phyloP scores from a whole-genome alignment of 2,329 filamentous ascomycete species.

The Rutstroemia sp. region DNA sequence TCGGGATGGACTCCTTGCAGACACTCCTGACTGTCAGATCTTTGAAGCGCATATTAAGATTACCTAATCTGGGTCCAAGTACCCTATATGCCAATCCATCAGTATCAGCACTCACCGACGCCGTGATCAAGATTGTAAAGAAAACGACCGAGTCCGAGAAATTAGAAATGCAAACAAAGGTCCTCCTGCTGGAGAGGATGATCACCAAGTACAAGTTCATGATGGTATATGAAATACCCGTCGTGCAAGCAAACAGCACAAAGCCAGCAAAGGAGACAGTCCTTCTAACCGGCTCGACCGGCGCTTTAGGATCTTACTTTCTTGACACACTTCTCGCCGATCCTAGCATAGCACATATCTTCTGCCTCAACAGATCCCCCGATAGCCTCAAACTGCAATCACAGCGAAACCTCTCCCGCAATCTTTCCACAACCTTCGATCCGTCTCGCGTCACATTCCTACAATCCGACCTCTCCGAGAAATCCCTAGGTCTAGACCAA shows the following conservation, averaged over 20 bases:
- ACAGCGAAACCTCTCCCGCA: not conserved
- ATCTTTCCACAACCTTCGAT: too few species aligned
- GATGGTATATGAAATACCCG: not conserved
- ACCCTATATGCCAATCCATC: not conserved
- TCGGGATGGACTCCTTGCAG: conserved; percentile 8
- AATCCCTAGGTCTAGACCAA: conserved; percentile 39
- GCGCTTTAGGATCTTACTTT: not conserved
- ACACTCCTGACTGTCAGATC: not conserved
- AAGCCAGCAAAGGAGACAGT: not conserved
- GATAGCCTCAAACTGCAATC: not conserved
- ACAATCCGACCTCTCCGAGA: conserved; percentile 39
- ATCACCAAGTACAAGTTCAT: not conserved
- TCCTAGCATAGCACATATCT: not conserved
- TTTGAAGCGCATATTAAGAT: not conserved
- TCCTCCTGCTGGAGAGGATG: not conserved
- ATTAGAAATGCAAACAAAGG: too few species aligned
- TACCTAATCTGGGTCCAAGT: not conserved
- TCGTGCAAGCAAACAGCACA: not conserved
- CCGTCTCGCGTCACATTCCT: conserved; percentile 38
- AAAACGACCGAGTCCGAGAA: not conserved
- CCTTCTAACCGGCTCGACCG: not conserved
- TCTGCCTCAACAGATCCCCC: not conserved
- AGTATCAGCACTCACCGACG: not conserved
- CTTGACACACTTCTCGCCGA: not conserved
- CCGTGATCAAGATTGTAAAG: not conserved